A percentile compares a stretch with the other conserved stretches of the same genome.
Conservation (phyloP, 441 rosid species). For the Populus tomentosa region DNA sequence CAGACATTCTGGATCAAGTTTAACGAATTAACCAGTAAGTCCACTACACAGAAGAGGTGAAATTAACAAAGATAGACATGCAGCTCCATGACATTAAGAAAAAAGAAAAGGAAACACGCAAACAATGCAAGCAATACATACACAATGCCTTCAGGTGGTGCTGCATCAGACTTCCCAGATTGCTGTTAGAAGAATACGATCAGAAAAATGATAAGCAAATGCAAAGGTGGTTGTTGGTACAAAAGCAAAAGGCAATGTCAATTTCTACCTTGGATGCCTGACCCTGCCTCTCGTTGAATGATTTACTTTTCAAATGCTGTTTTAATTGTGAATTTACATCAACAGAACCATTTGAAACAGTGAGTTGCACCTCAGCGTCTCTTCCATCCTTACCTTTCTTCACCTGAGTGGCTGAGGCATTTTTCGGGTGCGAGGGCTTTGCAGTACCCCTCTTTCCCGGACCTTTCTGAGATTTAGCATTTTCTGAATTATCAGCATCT, state of each 20-base stretch:
- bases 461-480: conserved; percentile 37
- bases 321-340: conserved; percentile 34
- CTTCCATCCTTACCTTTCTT: conserved; percentile 51
- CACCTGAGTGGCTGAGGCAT: conserved; percentile 33
- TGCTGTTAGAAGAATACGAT: conserved; percentile 41
- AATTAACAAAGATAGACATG: background rate
- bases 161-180: conserved; percentile 50
- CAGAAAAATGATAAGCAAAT: conserved; percentile 30
- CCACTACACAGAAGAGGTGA: background rate
- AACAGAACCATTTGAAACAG: conserved; percentile 50
- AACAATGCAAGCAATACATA: conserved; percentile 31
- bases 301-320: conserved; percentile 45
- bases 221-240: background rate
- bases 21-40: background rate
- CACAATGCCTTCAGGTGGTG: conserved; percentile 43
- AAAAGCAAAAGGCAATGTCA: conserved; percentile 2
- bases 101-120: background rate
- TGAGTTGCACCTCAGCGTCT: conserved; percentile 27
- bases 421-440: conserved; percentile 42
- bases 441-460: conserved; percentile 47
- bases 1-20: background rate
- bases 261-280: conserved; percentile 46
- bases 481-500: conserved; percentile 31
- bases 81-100: background rate
- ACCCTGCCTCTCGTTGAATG: conserved; percentile 47